Evolutionary conservation across 257 asterid species (phyloP).

Genomic region (Solanum paucissectum): DNA sequence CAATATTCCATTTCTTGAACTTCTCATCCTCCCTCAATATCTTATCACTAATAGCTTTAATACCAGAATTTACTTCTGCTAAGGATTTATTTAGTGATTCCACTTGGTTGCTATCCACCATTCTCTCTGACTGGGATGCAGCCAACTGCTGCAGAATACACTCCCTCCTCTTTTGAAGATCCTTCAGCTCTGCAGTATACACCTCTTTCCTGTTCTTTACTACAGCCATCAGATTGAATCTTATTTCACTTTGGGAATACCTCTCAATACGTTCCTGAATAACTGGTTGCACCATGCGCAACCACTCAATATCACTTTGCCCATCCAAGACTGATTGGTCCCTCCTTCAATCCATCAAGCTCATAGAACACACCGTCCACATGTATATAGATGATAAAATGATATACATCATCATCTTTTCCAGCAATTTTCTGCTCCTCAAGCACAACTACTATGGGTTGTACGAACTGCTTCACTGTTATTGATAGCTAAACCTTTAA

Average conservation of each 20-base stretch:
- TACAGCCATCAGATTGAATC: constrained; percentile 75
- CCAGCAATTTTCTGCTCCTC: constrained; percentile 79
- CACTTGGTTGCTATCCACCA: constrained; percentile 45
- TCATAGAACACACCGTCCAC: constrained; percentile 85
- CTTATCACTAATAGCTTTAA: constrained; percentile 78
- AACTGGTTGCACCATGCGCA: constrained; percentile 71
- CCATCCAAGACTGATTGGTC: constrained; percentile 98
- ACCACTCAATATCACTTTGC: constrained; percentile 62
- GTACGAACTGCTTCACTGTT: constrained; percentile 86
- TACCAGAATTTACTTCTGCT: constrained; percentile 61
- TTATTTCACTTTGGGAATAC: constrained; percentile 72
- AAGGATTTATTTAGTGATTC: constrained; percentile 55
- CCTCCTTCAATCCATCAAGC: constrained; percentile 96
- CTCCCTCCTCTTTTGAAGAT: constrained; percentile 81
- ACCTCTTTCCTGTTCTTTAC: constrained; percentile 80
- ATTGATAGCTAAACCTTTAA: constrained; percentile 82
- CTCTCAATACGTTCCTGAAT: constrained; percentile 86
- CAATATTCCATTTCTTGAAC: constrained; percentile 94
- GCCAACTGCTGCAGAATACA: constrained; percentile 65
- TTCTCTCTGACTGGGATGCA: constrained; percentile 62
- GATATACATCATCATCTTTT: constrained; percentile 88
- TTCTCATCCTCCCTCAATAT: constrained; percentile 94
- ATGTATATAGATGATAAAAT: constrained; percentile 88
- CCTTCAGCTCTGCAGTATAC: constrained; percentile 78
- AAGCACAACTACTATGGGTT: constrained; percentile 78